These are phyloP conservation scores for Neofusicoccum laricinum DNA, from an alignment of 2,329 filamentous ascomycete genomes.

Conservation along the genomic window DNA sequence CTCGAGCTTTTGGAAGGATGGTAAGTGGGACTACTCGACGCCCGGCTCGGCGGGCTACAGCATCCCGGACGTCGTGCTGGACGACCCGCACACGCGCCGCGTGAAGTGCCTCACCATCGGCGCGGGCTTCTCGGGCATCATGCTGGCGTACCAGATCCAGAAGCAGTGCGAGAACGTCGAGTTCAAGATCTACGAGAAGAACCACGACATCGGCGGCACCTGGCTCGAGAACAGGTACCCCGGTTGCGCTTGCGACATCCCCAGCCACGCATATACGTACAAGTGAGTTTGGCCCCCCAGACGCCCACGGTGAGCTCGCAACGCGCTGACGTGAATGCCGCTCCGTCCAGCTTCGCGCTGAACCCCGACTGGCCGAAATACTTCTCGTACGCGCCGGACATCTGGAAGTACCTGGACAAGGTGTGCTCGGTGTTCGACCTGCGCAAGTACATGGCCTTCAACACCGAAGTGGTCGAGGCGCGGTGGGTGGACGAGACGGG, in stretches of 20 bases:
- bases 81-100: conserved; percentile 42
- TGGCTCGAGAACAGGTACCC: conserved; percentile 46
- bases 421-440: conserved; percentile 49
- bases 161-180: conserved; percentile 45
- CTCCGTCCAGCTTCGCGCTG: conserved; percentile 34
- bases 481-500: conserved; percentile 50
- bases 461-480: conserved; percentile 45
- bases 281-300: conserved; percentile 13
- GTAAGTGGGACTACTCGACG: conserved; percentile 42
- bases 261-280: conserved; percentile 45
- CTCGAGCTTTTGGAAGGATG: conserved; percentile 22
- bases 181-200: conserved; percentile 49
- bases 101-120: conserved; percentile 49
- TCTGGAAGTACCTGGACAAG: conserved; percentile 49
- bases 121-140: conserved; percentile 47
- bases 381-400: conserved; percentile 47
- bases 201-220: conserved; percentile 43
- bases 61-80: conserved; percentile 38
- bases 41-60: conserved; percentile 43
- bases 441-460: conserved; percentile 53
- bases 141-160: conserved; percentile 49
- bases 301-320: background rate
- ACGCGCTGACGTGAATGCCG: background rate
- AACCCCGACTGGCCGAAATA: conserved; percentile 49
- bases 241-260: conserved; percentile 46